Percentiles rank a stretch among this genome's conserved stretches.
phyloP scores from a whole-genome alignment of 73 alveolate species.

The Breviolum minutum region DNA sequence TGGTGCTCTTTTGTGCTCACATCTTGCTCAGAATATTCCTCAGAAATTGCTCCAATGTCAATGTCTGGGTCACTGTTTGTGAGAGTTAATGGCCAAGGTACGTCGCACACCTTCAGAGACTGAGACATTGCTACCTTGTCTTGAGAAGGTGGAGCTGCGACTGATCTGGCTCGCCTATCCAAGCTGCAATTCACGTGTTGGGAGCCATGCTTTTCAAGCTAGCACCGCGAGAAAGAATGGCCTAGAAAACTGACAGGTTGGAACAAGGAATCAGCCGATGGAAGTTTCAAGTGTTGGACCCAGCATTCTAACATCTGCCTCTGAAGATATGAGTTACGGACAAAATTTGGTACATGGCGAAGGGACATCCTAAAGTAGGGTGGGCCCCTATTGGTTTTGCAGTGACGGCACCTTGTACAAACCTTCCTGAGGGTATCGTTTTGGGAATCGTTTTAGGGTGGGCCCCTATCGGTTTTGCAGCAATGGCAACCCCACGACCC shows the following conservation, averaged over 20 bases:
- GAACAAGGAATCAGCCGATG: too few relatives aligned
- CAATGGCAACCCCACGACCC: not conserved
- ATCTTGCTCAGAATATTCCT: too few relatives aligned
- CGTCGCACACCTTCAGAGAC: constrained; percentile 41
- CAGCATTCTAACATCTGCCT: not conserved
- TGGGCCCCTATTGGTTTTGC: too few relatives aligned
- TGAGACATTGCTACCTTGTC: constrained; percentile 50
- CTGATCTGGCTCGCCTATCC: not conserved
- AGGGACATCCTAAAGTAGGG: too few relatives aligned
- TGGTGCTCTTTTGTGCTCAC: too few relatives aligned
- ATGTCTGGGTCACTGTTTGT: not conserved
- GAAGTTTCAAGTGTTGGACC: not conserved
- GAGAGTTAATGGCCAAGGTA: not conserved
- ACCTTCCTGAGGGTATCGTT: too few relatives aligned
- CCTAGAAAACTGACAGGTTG: too few relatives aligned
- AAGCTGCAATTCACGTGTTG: not conserved
- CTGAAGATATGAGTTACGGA: not conserved
- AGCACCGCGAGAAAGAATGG: too few relatives aligned
- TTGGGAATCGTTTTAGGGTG: too few relatives aligned
- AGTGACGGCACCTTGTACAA: too few relatives aligned
- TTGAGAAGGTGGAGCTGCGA: constrained; percentile 5
- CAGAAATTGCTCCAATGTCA: not conserved
- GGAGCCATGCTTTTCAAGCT: not conserved
- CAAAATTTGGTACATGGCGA: too few relatives aligned
- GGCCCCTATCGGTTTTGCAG: not conserved